Conservation (phyloP, 208 protist species). For the Crithidia brevicula region DNA sequence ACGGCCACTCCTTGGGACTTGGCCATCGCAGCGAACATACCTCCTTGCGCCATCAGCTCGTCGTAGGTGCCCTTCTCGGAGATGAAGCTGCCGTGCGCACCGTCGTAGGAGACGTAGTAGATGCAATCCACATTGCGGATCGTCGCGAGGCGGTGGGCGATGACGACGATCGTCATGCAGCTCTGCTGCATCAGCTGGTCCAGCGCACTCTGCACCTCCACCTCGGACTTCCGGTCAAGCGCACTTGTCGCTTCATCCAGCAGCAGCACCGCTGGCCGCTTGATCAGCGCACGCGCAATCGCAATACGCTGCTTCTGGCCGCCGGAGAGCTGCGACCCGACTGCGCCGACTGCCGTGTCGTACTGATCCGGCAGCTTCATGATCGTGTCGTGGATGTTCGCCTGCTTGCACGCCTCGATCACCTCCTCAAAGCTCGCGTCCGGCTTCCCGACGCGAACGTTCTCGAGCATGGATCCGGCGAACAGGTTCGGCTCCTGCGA, state of each 20-base stretch:
- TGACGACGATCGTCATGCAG: slow-evolving; percentile 80
- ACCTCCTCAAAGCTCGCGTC: slow-evolving; percentile 69
- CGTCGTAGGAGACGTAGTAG: slow-evolving; percentile 75
- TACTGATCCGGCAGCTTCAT: slow-evolving; percentile 78
- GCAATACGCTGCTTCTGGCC: slow-evolving; percentile 93
- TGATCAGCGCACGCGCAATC: slow-evolving; percentile 83
- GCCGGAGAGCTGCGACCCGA: slow-evolving; percentile 80
- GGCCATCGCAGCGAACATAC: slow-evolving; percentile 72
- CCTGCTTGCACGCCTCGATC: slow-evolving; percentile 59
- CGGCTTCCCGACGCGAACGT: slow-evolving; percentile 63
- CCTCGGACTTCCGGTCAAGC: slow-evolving; percentile 88
- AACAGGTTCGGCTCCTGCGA: slow-evolving; percentile 85
- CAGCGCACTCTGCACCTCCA: slow-evolving; percentile 76
- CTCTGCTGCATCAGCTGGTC: slow-evolving; percentile 70
- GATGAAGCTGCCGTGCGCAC: slow-evolving; percentile 57
- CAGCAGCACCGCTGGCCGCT: slow-evolving; percentile 72
- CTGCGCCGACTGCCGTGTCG: slow-evolving; percentile 72
- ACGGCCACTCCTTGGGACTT: slow-evolving; percentile 50
- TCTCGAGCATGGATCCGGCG: slow-evolving; percentile 62
- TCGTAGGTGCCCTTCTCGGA: slow-evolving; percentile 63
- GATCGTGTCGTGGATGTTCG: slow-evolving; percentile 88
- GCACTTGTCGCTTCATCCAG: slow-evolving; percentile 91
- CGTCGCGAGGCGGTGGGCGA: slow-evolving; percentile 92
- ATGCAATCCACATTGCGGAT: slow-evolving; percentile 90
- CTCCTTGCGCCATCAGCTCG: slow-evolving; percentile 52